phyloP scores from a whole-genome alignment of 768 basidiomycete species.

The Filobasidium wieringae region DNA sequence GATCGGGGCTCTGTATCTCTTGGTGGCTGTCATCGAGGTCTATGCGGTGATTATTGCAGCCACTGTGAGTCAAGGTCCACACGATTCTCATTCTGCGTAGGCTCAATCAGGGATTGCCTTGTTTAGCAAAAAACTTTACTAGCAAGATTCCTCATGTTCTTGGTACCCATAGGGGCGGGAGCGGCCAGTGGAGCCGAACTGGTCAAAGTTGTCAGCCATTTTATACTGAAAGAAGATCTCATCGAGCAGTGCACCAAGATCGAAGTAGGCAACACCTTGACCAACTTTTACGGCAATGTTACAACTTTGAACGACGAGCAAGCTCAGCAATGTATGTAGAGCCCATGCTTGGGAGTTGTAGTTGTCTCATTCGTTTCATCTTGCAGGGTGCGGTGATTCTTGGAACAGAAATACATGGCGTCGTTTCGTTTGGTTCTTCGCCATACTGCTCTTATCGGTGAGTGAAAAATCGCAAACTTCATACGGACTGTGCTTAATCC shows the following conservation, averaged over 20 bases:
- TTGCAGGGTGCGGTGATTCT: slow-evolving; percentile 50
- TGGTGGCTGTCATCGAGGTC: neutral
- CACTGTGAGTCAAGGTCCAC: neutral
- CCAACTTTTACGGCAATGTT: neutral
- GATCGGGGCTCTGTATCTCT: neutral
- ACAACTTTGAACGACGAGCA: neutral
- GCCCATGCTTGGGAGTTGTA: neutral
- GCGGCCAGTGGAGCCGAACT: slow-evolving; percentile 15
- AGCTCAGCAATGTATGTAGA: neutral
- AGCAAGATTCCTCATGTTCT: slow-evolving; percentile 16
- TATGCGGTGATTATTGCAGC: neutral
- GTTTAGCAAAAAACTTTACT: slow-evolving; percentile 20
- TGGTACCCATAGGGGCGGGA: slow-evolving; percentile 25
- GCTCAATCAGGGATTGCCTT: neutral
- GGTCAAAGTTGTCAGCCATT: slow-evolving; percentile 17
- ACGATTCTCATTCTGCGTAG: neutral
- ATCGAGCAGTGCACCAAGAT: slow-evolving; percentile 25
- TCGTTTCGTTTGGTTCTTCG: slow-evolving; percentile 53
- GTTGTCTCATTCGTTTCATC: neutral
- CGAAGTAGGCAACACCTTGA: neutral
- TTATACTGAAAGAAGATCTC: slow-evolving; percentile 25
- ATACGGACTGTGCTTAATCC: neutral
- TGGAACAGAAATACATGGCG: slow-evolving; percentile 60
- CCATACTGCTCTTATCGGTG: slow-evolving; percentile 46
- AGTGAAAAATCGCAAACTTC: slow-evolving; percentile 24